Percentiles rank a stretch among this genome's conserved stretches.
Conservation (phyloP, 805 yeast genomes). For the Torulaspora gathmanii region DNA sequence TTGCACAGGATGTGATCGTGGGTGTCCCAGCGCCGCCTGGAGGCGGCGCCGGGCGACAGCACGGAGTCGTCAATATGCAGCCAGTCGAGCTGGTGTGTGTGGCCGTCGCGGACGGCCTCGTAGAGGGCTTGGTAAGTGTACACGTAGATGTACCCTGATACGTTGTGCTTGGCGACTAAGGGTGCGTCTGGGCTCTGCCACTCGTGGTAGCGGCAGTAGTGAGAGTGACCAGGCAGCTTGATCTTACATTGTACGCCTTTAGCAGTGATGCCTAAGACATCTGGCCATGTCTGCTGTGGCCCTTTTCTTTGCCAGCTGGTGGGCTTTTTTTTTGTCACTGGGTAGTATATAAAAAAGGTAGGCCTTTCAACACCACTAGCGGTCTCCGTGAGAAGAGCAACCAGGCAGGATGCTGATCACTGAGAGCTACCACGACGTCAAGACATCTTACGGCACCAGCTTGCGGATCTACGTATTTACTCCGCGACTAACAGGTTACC, state of each 20-base stretch:
- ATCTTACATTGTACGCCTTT: constrained; percentile 23
- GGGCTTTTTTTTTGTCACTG: too few species aligned
- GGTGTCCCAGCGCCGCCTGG: constrained; percentile 18
- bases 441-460: constrained; percentile 60
- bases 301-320: too few species aligned
- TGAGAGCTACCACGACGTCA: constrained; percentile 59
- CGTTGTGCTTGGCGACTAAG: not conserved
- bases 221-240: constrained; percentile 4
- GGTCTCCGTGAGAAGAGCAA: not conserved
- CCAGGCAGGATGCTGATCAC: constrained; percentile 53
- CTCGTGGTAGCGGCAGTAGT: constrained; percentile 24
- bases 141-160: constrained; percentile 28
- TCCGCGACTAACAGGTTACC: constrained; percentile 67
- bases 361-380: not conserved
- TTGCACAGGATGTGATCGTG: constrained; percentile 26
- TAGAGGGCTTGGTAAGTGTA: constrained; percentile 26
- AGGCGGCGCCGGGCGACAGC: constrained; percentile 3
- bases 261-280: constrained; percentile 25
- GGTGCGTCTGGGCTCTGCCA: constrained; percentile 12
- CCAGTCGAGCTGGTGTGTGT: constrained; percentile 14
- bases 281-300: not conserved
- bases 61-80: constrained; percentile 24
- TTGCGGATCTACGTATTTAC: constrained; percentile 63
- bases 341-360: too few species aligned
- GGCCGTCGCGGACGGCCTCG: constrained; percentile 13